Evolutionary conservation across 306 rosid genomes (phyloP).

Genomic region (Prunus mume): DNA sequence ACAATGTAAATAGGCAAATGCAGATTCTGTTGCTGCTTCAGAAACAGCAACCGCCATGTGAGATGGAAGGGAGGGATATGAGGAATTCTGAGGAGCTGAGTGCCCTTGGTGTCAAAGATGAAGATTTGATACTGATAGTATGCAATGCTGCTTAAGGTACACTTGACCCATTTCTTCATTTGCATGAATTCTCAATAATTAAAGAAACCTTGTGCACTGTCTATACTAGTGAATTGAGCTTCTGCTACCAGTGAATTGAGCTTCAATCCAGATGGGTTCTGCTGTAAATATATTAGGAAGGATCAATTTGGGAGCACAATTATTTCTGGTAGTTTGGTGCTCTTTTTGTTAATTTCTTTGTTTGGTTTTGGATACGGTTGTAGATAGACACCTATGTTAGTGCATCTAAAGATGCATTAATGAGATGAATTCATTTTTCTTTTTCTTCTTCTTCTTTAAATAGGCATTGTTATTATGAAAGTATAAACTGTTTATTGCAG

Average conservation of each 20-base stretch:
- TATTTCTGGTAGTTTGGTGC: background rate
- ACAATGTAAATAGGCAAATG: too few relatives aligned
- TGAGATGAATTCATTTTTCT: background rate
- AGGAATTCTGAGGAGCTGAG: too few relatives aligned
- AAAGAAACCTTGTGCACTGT: background rate
- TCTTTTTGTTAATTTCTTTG: background rate
- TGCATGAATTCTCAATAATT: background rate
- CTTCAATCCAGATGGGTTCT: background rate
- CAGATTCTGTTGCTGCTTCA: too few relatives aligned
- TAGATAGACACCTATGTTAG: background rate
- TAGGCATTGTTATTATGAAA: background rate
- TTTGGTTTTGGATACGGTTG: background rate
- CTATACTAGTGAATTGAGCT: background rate
- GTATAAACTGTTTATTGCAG: background rate
- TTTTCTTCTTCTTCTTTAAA: background rate
- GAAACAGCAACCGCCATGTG: too few relatives aligned
- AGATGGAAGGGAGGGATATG: too few relatives aligned
- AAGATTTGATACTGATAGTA: too few relatives aligned
- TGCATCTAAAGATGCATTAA: background rate
- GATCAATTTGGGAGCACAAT: background rate
- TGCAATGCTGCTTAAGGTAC: background rate
- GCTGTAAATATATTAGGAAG: background rate
- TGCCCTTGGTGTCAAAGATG: too few relatives aligned
- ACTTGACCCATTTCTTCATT: background rate
- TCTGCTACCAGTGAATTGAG: background rate